A percentile compares a stretch with the other conserved stretches of the same genome.
Conservation (phyloP, 805 yeast genomes). For the Kurtzmaniella cleridarum region DNA sequence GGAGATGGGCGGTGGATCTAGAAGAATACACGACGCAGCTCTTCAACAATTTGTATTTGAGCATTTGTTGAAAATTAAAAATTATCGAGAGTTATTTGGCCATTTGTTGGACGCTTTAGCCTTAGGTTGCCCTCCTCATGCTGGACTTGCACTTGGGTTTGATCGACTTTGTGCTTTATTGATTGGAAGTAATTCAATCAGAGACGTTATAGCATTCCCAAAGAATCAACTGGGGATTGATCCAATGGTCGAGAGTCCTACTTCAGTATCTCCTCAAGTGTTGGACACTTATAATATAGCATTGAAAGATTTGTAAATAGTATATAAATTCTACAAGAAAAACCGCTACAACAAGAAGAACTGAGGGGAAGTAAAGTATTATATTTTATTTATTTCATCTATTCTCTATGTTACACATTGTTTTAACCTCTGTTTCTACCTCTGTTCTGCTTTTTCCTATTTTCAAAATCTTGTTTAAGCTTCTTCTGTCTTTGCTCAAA, state of each 20-base stretch:
- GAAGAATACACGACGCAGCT: conserved; percentile 84
- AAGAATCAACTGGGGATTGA: conserved; percentile 87
- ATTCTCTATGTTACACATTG: neutral
- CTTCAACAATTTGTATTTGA: conserved; percentile 72
- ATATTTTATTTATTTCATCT: neutral
- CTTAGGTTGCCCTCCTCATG: conserved; percentile 98
- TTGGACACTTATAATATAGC: conserved; percentile 51
- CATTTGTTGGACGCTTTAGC: conserved; percentile 77
- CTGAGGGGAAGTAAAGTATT: neutral
- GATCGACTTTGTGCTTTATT: conserved; percentile 92
- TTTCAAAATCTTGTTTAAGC: conserved; percentile 2
- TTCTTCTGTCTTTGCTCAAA: neutral
- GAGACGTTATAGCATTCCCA: conserved; percentile 96
- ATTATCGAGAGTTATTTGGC: conserved; percentile 68
- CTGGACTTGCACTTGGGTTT: conserved; percentile 93
- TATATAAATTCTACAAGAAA: neutral
- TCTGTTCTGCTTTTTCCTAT: conserved; percentile 3
- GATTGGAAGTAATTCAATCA: conserved; percentile 65
- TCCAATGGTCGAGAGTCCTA: conserved; percentile 83
- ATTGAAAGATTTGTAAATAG: conserved; percentile 1
- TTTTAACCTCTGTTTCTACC: conserved; percentile 3
- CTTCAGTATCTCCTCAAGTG: conserved; percentile 46
- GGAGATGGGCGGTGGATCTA: conserved; percentile 95
- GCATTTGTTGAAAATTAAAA: conserved; percentile 51
- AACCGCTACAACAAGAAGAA: neutral